Evolutionary conservation across 2,329 filamentous ascomycete species (phyloP).

Genomic region (Rhytidhysteron rufulum): DNA sequence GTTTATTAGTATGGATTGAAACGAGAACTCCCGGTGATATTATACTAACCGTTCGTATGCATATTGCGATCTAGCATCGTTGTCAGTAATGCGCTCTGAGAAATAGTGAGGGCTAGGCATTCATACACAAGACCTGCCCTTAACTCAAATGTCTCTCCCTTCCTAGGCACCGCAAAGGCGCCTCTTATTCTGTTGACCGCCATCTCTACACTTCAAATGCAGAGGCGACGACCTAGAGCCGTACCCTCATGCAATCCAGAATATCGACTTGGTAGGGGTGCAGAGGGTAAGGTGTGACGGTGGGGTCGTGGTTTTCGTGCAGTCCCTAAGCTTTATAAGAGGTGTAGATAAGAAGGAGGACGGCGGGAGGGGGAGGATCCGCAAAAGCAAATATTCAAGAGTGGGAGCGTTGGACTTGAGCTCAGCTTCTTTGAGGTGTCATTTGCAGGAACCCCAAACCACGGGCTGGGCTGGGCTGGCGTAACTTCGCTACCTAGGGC

Average conservation of each 20-base stretch:
- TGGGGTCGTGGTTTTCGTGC: no score
- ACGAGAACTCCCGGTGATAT: no score
- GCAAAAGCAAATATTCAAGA: neutral
- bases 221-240: constrained; percentile 26
- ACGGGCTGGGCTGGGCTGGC: no score
- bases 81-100: constrained; percentile 25
- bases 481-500: no score
- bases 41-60: constrained; percentile 77
- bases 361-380: neutral
- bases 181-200: constrained; percentile 94
- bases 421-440: no score
- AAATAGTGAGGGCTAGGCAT: constrained; percentile 4
- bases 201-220: constrained; percentile 53
- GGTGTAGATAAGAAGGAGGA: no score
- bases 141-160: constrained; percentile 97
- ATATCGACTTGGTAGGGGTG: constrained; percentile 5
- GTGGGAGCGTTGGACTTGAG: neutral
- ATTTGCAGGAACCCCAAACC: no score
- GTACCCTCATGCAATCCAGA: constrained; percentile 30
- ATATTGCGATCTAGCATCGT: constrained; percentile 77
- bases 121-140: constrained; percentile 77
- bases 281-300: constrained; percentile 2
- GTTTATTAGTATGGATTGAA: constrained; percentile 29
- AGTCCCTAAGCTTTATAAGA: no score
- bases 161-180: constrained; percentile 87